Conservation (phyloP, 2,329 filamentous ascomycete species). For the Phaeosphaeria sp. region DNA sequence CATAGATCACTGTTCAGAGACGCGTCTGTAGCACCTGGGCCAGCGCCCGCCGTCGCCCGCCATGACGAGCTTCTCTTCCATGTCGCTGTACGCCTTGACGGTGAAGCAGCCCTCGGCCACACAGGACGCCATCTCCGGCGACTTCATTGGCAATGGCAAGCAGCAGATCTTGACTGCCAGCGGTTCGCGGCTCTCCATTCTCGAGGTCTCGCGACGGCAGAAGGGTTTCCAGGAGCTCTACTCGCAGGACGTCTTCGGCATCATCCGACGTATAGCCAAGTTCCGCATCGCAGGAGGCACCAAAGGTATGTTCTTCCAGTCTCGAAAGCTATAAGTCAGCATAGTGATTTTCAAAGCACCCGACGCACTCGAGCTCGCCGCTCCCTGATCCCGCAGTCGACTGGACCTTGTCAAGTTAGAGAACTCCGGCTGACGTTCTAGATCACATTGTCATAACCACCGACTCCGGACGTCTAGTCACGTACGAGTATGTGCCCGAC, state of each 20-base stretch:
- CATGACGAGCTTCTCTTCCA: slow-evolving; percentile 98
- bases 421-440: slow-evolving; percentile 54
- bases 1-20: slow-evolving; percentile 9
- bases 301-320: slow-evolving; percentile 75
- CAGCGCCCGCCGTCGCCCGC: slow-evolving; percentile 48
- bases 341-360: slow-evolving; percentile 57
- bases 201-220: slow-evolving; percentile 83
- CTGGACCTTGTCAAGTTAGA: slow-evolving; percentile 35
- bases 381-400: slow-evolving; percentile 33
- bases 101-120: slow-evolving; percentile 90
- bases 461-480: slow-evolving; percentile 92
- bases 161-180: slow-evolving; percentile 96
- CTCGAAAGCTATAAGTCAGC: slow-evolving; percentile 44
- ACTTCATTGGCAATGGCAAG: slow-evolving; percentile 95
- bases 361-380: slow-evolving; percentile 32
- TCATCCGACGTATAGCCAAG: slow-evolving; percentile 85
- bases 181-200: slow-evolving; percentile 85
- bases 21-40: slow-evolving; percentile 32
- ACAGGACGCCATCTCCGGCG: slow-evolving; percentile 88
- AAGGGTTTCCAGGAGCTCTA: slow-evolving; percentile 86
- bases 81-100: slow-evolving; percentile 98
- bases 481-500: slow-evolving; percentile 87
- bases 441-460: slow-evolving; percentile 96
- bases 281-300: slow-evolving; percentile 92
- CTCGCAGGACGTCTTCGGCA: slow-evolving; percentile 94